These are phyloP conservation scores for Blastomyces silverae DNA, from an alignment of 2,329 filamentous ascomycete genomes.

Conservation along the genomic window DNA sequence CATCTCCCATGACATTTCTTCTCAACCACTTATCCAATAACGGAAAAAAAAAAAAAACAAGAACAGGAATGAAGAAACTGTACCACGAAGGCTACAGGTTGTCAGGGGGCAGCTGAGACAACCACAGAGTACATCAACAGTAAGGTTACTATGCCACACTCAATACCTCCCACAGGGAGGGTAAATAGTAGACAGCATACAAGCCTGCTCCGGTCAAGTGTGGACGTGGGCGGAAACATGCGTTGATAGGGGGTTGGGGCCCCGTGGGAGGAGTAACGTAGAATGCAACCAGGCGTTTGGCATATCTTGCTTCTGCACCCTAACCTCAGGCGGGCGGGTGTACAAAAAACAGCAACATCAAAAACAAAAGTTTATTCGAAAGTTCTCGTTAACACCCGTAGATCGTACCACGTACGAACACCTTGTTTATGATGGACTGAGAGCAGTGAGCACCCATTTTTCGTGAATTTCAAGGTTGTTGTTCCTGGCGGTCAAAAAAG, in stretches of 20 bases:
- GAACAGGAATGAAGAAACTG: not conserved
- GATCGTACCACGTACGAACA: not conserved
- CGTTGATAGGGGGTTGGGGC: not conserved
- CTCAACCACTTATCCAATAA: not conserved
- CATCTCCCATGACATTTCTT: not conserved
- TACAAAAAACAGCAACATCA: not conserved
- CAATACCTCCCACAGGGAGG: not conserved
- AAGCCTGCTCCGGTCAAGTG: not conserved
- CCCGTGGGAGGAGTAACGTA: not conserved
- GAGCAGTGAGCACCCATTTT: not conserved
- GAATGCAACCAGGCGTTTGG: not conserved
- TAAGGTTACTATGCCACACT: not conserved
- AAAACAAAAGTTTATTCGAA: conserved; percentile 1
- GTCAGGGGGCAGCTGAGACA: not conserved
- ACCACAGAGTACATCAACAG: not conserved
- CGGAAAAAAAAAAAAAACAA: not conserved
- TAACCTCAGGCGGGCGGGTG: not conserved
- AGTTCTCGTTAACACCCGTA: conserved; percentile 1
- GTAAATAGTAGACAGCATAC: not conserved
- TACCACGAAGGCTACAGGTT: not conserved
- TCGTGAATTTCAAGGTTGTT: not conserved
- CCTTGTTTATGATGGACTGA: not conserved
- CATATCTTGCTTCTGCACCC: not conserved
- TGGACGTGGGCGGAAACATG: not conserved
- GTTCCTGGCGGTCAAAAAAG: conserved; percentile 6